Conservation (phyloP, 106 monocot species). For the Dendrobium officinale region DNA sequence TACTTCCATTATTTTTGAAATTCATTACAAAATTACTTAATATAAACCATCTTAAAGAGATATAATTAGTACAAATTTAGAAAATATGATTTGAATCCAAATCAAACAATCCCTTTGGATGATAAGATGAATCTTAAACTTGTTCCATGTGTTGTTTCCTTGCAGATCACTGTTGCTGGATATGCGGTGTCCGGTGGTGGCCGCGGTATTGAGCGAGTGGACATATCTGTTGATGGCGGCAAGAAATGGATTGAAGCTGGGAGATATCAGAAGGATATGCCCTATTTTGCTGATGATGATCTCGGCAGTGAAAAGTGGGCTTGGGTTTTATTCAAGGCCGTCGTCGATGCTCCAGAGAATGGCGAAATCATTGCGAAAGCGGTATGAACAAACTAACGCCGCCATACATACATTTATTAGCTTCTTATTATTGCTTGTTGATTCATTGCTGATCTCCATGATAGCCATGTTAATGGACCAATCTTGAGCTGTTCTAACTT, state of each 20-base stretch:
- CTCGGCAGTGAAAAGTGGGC: conserved; percentile 58
- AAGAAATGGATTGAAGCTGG: conserved; percentile 63
- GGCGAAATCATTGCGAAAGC: conserved; percentile 68
- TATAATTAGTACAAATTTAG: not conserved
- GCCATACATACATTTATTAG: not conserved
- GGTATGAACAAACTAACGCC: conserved; percentile 22
- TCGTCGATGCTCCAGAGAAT: conserved; percentile 42
- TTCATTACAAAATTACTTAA: not conserved
- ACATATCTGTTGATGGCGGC: conserved; percentile 76
- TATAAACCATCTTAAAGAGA: not conserved
- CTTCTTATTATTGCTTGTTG: not conserved
- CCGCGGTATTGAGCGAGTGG: conserved; percentile 91
- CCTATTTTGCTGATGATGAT: conserved; percentile 46
- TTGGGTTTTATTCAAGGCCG: conserved; percentile 66
- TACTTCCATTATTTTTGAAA: not conserved
- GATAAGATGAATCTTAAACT: not conserved
- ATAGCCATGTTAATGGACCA: not conserved
- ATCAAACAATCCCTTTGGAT: not conserved
- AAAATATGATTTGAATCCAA: not conserved
- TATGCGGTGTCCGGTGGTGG: conserved; percentile 88
- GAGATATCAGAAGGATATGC: conserved; percentile 37
- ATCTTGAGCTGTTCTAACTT: too few species aligned
- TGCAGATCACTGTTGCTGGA: conserved; percentile 49
- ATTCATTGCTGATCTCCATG: not conserved
- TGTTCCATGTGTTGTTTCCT: conserved; percentile 7